Base-by-base conservation (phyloP, 2,329 filamentous ascomycete genomes). In the Colletotrichum aenigma region DNA sequence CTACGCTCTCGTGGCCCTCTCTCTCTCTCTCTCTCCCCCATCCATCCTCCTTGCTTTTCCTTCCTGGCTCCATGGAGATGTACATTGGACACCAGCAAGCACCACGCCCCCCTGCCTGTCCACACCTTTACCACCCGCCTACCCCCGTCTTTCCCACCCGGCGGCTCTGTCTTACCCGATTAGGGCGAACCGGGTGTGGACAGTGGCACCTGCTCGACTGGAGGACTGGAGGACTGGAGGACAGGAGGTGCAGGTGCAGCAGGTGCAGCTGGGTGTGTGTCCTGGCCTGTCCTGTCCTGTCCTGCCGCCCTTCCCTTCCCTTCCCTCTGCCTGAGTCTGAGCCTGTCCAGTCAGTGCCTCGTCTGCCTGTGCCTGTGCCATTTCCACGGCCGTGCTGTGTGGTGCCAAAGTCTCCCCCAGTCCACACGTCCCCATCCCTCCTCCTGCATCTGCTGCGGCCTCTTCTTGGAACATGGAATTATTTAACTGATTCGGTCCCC, bases 401-500 rank as follows among this genome's bases (percentile, higher is more conserved):
- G 58, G 58, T 70, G 56, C 67, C 56, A 61, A 36, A 38, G 60
- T 21, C 60, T 26, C 60, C 60, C 60, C 60, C 60, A 21, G 60
- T 32, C 21, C 58, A 36, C 16, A 43, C 36, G 36, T 62, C 67
- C 55, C 67, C 34, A 26, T 43, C 48, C 65, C 55, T 56, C 21
- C 52, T 56, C 28, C 66, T 68, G 43, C 65, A 30, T 34, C 24
- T 66, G 60, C 72, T 68, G 55, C 69, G 55, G 73, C 62, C 73
- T 72, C 56, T 72, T 52, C 21, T 75, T 55, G 66, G 36, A 28
- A 64, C 56, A 70, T 67, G 73, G 73, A 32, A 76, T 70, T 76
- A 76, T 76, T 74, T 76, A 76, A 76, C 71, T 70, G 58, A 74
- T 70, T 76, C 74, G 43, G 32, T 70, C 81, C 82, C 80, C 84